Evolutionary conservation across 768 basidiomycete genomes (phyloP).

Genomic region (Phaffia australis): DNA sequence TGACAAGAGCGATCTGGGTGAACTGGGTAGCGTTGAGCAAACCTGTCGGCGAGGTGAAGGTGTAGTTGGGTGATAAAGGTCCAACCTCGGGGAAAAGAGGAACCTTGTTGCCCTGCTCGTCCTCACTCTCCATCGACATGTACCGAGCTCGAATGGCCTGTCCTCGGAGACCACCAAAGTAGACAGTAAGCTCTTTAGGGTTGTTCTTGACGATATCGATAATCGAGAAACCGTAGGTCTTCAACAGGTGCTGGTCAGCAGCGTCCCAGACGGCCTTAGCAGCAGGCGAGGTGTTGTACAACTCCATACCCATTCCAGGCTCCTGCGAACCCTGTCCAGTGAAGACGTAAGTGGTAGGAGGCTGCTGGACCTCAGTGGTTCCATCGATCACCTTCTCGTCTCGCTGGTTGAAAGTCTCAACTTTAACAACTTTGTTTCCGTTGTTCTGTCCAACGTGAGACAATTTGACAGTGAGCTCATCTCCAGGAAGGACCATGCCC

Average conservation of each 20-base stretch:
- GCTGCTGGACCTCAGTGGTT: conserved; percentile 83
- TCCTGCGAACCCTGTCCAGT: conserved; percentile 98
- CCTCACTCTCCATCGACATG: conserved; percentile 98
- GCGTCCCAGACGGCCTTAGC: conserved; percentile 96
- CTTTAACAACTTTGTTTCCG: conserved; percentile 82
- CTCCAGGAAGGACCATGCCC: conserved; percentile 89
- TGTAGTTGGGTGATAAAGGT: conserved; percentile 86
- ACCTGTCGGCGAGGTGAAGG: conserved; percentile 94
- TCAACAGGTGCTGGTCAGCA: conserved; percentile 70
- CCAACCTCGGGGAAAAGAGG: conserved; percentile 87
- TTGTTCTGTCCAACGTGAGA: conserved; percentile 83
- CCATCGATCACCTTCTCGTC: conserved; percentile 90
- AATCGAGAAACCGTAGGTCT: conserved; percentile 72
- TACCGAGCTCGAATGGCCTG: conserved; percentile 97
- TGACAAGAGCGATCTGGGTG: conserved; percentile 94
- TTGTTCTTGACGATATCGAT: conserved; percentile 98
- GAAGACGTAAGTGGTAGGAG: conserved; percentile 81
- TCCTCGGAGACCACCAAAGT: conserved; percentile 90
- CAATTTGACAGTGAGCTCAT: conserved; percentile 73
- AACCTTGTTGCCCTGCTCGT: conserved; percentile 87
- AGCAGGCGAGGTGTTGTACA: conserved; percentile 83
- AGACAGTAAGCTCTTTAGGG: conserved; percentile 93
- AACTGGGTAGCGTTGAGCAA: conserved; percentile 96
- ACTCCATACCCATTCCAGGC: conserved; percentile 97
- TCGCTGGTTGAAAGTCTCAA: conserved; percentile 69